Base-by-base conservation (phyloP, 257 asterid genomes). In the Mitragyna speciosa region DNA sequence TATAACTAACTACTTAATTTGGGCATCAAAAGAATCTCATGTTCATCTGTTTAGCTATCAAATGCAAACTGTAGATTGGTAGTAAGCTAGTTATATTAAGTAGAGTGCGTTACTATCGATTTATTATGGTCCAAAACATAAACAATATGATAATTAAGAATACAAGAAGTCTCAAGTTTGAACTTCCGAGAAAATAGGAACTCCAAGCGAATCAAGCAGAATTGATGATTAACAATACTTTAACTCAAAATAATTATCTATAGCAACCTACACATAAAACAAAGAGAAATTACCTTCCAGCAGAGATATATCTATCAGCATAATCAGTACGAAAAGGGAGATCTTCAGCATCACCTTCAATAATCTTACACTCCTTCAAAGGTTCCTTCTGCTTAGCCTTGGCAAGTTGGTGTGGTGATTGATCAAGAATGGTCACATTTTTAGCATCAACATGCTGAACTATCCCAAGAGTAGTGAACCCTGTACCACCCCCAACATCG, bases 401-500 rank as follows among this genome's bases (percentile, higher is more conserved):
- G 3, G 94, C 98, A 36, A 96, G 94, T 89, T 96, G 99, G 67
- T 92, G 98, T 3, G 99, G 99, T 0, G 99, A 96, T 83, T 96
- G 98, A 78, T 96, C 99, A 12, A 96, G 98, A 91, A 96, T 94
- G 7, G 99, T 94, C 22, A 96, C 98, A 85, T 96, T 95, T 88
- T 91, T 92, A 12, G 97, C 95, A 90, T 94, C 92, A 30, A 96
- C 99, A 76, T 87, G 89, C 85, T 96, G 86, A 12, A 94, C 98
- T 19, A 96, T 91, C 63, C 98, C 99, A 86, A 96, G 72, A 79
- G 99, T 96, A 43, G 99, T 92, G 84, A 96, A 96, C 78, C 99
- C 98, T 12, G 99, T 96, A 9, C 99, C 99, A 4, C 99, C 98
- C 43, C 99, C 99, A 76, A 95, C 98, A 82, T 95, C 99, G 85